Evolutionary conservation across 345 rosid species (phyloP).

Genomic region (Eucalyptus brandiana): DNA sequence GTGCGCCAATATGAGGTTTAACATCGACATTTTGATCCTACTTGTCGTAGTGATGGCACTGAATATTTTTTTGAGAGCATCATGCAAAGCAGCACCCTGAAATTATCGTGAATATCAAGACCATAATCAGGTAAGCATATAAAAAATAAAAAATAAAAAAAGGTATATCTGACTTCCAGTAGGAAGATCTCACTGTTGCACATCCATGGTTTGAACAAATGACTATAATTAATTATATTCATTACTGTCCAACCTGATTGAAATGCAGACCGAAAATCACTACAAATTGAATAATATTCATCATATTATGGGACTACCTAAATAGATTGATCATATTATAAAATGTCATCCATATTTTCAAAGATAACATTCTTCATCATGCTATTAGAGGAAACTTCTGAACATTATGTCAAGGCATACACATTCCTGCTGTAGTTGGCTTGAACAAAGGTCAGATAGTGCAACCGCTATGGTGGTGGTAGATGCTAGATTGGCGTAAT

Average conservation of each 20-base stretch:
- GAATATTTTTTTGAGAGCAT: conserved; percentile 39
- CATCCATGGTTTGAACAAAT: background rate
- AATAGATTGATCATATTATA: background rate
- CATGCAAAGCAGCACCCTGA: conserved; percentile 73
- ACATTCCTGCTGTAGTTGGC: background rate
- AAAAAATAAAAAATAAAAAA: background rate
- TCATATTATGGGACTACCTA: background rate
- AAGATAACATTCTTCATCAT: background rate
- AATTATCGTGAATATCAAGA: background rate
- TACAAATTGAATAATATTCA: background rate
- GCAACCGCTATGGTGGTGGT: background rate
- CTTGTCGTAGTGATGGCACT: conserved; percentile 16
- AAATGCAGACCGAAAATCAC: background rate
- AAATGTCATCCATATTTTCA: background rate
- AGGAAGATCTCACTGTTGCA: background rate
- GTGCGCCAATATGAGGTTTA: conserved; percentile 55
- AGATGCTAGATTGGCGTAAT: background rate
- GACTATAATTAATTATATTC: background rate
- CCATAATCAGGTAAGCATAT: background rate
- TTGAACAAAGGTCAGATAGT: background rate
- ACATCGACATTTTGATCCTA: conserved; percentile 30
- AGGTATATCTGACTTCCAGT: background rate
- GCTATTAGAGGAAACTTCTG: background rate
- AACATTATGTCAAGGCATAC: background rate
- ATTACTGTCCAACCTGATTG: background rate